Evolutionary conservation across 495 filamentous ascomycete species (phyloP).

Genomic region (Cercophora samala): DNA sequence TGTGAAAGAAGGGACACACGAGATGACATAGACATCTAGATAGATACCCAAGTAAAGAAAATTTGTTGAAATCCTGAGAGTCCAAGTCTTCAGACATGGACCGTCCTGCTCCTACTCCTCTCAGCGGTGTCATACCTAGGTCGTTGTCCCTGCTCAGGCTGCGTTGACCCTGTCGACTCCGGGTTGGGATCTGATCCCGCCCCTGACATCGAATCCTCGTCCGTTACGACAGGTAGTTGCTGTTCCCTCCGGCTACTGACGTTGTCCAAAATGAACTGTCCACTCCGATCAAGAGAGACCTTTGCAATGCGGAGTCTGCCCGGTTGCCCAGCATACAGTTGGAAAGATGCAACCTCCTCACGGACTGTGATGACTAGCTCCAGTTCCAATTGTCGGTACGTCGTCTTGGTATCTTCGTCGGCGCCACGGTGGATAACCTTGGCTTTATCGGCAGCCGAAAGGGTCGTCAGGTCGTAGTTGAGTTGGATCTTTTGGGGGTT

Average conservation of each 20-base stretch:
- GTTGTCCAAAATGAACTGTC: not conserved
- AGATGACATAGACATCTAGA: too few species aligned
- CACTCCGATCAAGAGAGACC: not conserved
- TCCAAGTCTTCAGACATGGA: too few species aligned
- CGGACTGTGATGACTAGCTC: not conserved
- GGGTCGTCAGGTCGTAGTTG: not conserved
- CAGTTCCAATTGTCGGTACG: not conserved
- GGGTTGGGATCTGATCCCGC: not conserved
- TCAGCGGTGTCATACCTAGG: not conserved
- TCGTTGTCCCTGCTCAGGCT: not conserved
- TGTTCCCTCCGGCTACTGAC: not conserved
- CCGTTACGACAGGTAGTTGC: not conserved
- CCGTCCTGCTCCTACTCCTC: not conserved
- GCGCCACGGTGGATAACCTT: not conserved
- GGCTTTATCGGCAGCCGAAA: not conserved
- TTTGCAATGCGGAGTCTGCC: not conserved
- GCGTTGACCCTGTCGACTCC: not conserved
- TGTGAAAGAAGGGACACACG: too few species aligned
- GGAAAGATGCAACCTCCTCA: not conserved
- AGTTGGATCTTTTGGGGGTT: not conserved
- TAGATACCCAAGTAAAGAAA: too few species aligned
- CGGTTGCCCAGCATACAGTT: not conserved
- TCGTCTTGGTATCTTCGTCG: not conserved
- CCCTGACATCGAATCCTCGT: not conserved
- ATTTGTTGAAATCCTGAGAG: too few species aligned